These are phyloP conservation scores for Eucalyptus erythrocorys DNA, from an alignment of 345 rosid species.

Conservation along the genomic window DNA sequence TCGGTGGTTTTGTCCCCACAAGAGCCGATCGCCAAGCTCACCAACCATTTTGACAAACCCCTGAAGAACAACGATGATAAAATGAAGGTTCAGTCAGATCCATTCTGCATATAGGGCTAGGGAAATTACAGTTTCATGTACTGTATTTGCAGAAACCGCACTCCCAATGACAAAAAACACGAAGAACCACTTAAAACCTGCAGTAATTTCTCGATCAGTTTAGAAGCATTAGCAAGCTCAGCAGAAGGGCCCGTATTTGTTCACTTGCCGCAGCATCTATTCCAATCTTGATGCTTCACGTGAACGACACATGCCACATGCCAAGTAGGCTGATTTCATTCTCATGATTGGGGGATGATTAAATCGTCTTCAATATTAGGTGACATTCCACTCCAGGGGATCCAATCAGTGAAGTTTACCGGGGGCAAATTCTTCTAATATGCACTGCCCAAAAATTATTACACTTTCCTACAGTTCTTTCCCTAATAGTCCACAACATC, in stretches of 20 bases:
- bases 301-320: background rate
- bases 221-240: background rate
- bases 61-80: background rate
- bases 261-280: background rate
- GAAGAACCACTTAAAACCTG: background rate
- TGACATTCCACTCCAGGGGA: background rate
- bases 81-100: background rate
- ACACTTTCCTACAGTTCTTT: background rate
- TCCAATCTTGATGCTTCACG: background rate
- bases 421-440: background rate
- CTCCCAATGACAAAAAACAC: background rate
- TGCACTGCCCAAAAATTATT: background rate
- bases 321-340: background rate
- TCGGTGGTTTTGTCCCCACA: background rate
- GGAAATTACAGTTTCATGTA: background rate
- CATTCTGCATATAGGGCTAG: background rate
- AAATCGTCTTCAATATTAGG: background rate
- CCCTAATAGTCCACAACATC: background rate
- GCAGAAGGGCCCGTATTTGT: background rate
- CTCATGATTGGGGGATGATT: background rate
- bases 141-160: background rate
- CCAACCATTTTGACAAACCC: background rate
- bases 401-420: background rate
- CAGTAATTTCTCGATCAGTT: background rate
- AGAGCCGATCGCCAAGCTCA: background rate